A percentile compares a stretch with the other conserved stretches of the same genome.
Evolutionary conservation across 805 yeast genomes (phyloP).

Genomic region (Candida peoriensis): DNA sequence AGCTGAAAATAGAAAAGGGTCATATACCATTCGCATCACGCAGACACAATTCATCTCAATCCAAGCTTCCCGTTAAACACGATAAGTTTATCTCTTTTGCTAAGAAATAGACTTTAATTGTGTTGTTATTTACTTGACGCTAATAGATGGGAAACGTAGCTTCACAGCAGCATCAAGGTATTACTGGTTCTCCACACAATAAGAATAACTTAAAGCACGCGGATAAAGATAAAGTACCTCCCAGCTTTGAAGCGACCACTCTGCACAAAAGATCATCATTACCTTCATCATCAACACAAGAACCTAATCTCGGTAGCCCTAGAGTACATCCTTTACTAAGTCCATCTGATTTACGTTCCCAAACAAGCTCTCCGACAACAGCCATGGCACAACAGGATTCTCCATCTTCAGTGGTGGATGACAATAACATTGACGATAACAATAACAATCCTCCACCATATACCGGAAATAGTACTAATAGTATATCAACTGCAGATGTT

Average conservation of each 20-base stretch:
- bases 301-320: neutral
- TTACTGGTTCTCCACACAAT: neutral
- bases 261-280: no score
- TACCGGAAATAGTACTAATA: neutral
- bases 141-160: conserved; percentile 14
- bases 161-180: conserved; percentile 10
- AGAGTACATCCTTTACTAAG: conserved; percentile 18
- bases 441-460: conserved; percentile 3
- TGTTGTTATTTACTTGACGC: neutral
- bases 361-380: conserved; percentile 16
- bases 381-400: conserved; percentile 13
- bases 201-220: no score
- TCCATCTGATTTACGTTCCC: conserved; percentile 11
- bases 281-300: no score
- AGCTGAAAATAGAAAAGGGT: no score
- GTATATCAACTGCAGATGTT: conserved; percentile 20
- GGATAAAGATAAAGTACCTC: no score
- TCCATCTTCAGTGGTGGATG: no score
- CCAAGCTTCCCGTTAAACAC: no score
- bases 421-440: conserved; percentile 1
- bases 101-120: no score
- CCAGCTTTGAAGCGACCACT: no score
- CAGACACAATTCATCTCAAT: no score
- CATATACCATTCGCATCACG: no score
- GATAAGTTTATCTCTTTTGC: no score